These are phyloP conservation scores for Fusarium proliferatum DNA, from an alignment of 2,329 filamentous ascomycete species.

Conservation along the genomic window DNA sequence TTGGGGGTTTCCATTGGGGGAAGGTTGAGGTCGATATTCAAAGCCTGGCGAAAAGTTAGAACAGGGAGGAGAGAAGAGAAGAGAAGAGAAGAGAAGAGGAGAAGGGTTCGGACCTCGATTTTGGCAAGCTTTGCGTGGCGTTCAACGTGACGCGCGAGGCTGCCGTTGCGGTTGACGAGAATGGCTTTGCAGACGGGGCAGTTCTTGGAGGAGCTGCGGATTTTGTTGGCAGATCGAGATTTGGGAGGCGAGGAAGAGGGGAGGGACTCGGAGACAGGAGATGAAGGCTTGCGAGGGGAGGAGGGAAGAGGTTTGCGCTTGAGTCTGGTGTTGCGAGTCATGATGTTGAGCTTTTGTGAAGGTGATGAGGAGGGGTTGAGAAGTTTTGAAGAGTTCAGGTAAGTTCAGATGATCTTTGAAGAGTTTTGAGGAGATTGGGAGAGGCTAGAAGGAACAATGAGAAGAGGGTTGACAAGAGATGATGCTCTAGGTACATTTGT, in stretches of 20 bases:
- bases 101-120: neutral
- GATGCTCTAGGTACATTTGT: too few species aligned
- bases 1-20: neutral
- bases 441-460: accelerated
- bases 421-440: neutral
- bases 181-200: constrained; percentile 15
- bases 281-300: neutral
- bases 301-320: neutral
- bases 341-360: neutral
- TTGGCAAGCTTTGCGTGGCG: constrained; percentile 18
- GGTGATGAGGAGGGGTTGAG: too few species aligned
- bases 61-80: accelerated
- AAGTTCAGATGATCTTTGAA: neutral
- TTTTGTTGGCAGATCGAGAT: accelerated
- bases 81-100: accelerated
- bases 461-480: accelerated
- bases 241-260: accelerated
- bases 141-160: constrained; percentile 2
- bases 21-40: neutral
- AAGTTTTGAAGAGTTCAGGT: too few species aligned
- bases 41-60: neutral
- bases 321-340: neutral
- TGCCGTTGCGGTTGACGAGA: constrained; percentile 3
- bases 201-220: neutral
- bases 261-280: accelerated